Conservation (phyloP, 208 protist species). For the Crithidia thermophila region DNA sequence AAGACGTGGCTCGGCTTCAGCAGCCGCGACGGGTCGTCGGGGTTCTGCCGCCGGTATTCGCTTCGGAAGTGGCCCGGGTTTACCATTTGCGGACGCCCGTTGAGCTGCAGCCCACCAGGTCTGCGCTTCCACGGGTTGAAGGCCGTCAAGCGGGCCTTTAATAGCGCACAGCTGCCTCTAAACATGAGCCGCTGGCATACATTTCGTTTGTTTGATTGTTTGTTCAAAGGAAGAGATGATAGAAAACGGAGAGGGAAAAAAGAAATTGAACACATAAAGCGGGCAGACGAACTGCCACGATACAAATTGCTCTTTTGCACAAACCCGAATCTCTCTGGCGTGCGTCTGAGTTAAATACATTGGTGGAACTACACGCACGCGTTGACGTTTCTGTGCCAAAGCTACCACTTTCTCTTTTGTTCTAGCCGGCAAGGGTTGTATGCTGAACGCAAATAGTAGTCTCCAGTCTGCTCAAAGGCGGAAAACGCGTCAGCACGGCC, state of each 20-base stretch:
- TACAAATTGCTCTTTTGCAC: not conserved
- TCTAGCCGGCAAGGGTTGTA: too few relatives aligned
- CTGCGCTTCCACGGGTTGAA: conserved; percentile 90
- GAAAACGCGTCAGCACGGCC: too few relatives aligned
- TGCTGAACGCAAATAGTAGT: too few relatives aligned
- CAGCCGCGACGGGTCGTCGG: conserved; percentile 78
- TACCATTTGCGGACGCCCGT: conserved; percentile 87
- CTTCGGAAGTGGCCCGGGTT: conserved; percentile 59
- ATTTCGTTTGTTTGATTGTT: too few relatives aligned
- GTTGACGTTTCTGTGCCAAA: too few relatives aligned
- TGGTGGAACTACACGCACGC: too few relatives aligned
- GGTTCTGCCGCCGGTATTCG: conserved; percentile 59
- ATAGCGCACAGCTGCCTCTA: conserved; percentile 3
- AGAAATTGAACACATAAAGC: conserved; percentile 18
- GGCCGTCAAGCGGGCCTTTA: conserved; percentile 53
- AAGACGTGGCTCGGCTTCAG: conserved; percentile 80
- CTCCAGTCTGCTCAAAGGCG: too few relatives aligned
- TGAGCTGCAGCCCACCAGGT: conserved; percentile 59
- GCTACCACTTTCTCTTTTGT: too few relatives aligned
- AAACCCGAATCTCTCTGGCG: too few relatives aligned
- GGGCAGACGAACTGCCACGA: conserved; percentile 17
- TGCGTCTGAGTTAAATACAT: too few relatives aligned
- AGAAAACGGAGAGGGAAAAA: conserved; percentile 21
- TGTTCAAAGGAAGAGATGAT: conserved; percentile 14
- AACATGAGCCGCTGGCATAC: conserved; percentile 43